Base-by-base conservation (phyloP, 176 grass and related monocot genomes). In the Lolium multiflorum region DNA sequence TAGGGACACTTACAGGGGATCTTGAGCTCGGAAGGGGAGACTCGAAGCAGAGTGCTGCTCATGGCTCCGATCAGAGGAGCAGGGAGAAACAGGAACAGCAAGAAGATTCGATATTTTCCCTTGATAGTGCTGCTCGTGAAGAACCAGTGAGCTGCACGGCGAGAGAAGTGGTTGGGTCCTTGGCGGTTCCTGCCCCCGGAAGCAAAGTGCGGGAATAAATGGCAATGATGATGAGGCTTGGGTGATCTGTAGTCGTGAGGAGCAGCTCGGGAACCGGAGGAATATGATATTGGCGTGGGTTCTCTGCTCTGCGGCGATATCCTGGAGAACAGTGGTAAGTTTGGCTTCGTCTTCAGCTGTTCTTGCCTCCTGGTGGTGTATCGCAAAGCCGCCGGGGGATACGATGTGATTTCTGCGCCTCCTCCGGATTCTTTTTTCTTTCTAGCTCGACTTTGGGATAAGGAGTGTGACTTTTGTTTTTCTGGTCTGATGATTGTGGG, bases 21-120 rank as follows among this genome's bases (percentile, higher is more conserved):
- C 87, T 93, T 98, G 54, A 98, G 91, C 83, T 98, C 96, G 11
- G 89, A 90, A 13, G 91, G 96, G 48, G 85, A 87, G 28, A 93
- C 91, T 61, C 89, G 94, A 89, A 95, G 93, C 89, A 98, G 83
- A 50, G 63, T 91, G 46, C 80, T 91, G 62, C 86, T 87, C 93
- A 95, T 95, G 65, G 43, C 54, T 8, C 43, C 24, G 50, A 67
- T 48, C 49, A 26, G 37, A 76, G 49, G 69, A 78, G 69, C 39
- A 1, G 64, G 17, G 16, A 56, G 43, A 17, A 83, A 66, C 21
- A 68, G 70, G 14, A 80, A 26, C 44, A 62, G 50, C 26, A 22
- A 44, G 21, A 54, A 38, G 55, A 59, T 85, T 41, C 62, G 38
- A 44, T 38, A 9, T 56, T 74, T 64, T n/a, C n/a, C 20, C 24